Percentiles rank a stretch among this genome's conserved stretches.
Evolutionary conservation across 2,329 filamentous ascomycete genomes (phyloP).

Genomic region (Cercospora citrullina): DNA sequence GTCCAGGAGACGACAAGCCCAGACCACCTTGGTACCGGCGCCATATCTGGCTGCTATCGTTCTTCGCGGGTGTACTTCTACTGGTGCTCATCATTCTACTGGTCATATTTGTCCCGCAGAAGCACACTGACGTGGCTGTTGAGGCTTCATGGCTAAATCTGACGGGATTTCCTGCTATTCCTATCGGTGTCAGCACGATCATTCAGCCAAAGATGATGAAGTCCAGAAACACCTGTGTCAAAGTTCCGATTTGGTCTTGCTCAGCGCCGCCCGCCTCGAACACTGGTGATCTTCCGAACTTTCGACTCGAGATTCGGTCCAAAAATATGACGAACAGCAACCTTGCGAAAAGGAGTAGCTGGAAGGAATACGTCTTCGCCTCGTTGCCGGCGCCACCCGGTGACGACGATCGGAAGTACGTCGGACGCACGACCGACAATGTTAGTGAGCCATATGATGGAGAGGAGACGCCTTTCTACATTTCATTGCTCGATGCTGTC

Average conservation of each 20-base stretch:
- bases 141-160: constrained; percentile 74
- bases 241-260: constrained; percentile 81
- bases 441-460: constrained; percentile 71
- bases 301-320: constrained; percentile 72
- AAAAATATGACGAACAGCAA: constrained; percentile 51
- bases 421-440: constrained; percentile 82
- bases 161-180: constrained; percentile 82
- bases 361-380: constrained; percentile 38
- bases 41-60: constrained; percentile 33
- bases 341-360: constrained; percentile 17
- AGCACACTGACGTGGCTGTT: constrained; percentile 41
- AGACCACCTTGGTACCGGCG: constrained; percentile 32
- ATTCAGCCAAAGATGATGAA: constrained; percentile 68
- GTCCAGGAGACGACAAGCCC: constrained; percentile 21
- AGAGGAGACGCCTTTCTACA: constrained; percentile 85
- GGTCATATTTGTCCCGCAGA: constrained; percentile 45
- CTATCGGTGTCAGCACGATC: constrained; percentile 78
- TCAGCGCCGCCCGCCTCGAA: constrained; percentile 64
- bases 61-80: constrained; percentile 38
- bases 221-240: constrained; percentile 61
- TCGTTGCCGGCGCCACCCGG: constrained; percentile 60
- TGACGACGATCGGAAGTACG: constrained; percentile 72
- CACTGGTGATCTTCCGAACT: constrained; percentile 71
- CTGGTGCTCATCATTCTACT: constrained; percentile 42
- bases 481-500: constrained; percentile 62